phyloP scores from a whole-genome alignment of 75 land plant genomes.

The Chamaecyparis obtusa region DNA sequence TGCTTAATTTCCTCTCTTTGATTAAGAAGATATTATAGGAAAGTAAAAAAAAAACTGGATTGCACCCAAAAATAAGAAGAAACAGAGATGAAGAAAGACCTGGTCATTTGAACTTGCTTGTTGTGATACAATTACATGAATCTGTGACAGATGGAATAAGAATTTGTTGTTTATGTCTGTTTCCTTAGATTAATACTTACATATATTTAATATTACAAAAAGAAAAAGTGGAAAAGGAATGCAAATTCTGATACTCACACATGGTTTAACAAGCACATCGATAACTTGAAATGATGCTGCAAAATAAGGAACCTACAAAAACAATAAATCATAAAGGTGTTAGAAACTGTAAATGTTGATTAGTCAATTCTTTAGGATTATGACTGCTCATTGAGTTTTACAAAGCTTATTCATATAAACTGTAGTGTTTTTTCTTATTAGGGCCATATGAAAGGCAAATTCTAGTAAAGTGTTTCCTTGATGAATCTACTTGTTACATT shows the following conservation, averaged over 20 bases:
- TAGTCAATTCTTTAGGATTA: too few relatives aligned
- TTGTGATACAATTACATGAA: slow-evolving; percentile 64
- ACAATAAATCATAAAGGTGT: too few relatives aligned
- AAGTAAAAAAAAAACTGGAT: not conserved
- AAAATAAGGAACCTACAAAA: slow-evolving; percentile 67
- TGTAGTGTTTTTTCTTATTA: not conserved
- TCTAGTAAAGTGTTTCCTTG: not conserved
- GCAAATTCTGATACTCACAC: slow-evolving; percentile 42
- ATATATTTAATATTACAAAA: not conserved
- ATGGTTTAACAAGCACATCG: slow-evolving; percentile 58
- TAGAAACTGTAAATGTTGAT: too few relatives aligned
- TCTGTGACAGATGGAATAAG: slow-evolving; percentile 27
- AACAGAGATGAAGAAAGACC: slow-evolving; percentile 26
- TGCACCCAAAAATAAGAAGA: not conserved
- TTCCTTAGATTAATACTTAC: not conserved
- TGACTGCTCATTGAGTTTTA: not conserved
- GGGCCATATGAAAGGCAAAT: not conserved
- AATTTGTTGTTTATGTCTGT: not conserved
- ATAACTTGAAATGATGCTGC: slow-evolving; percentile 65
- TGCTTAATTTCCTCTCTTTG: not conserved
- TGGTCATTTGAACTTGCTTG: slow-evolving; percentile 47
- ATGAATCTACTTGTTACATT: not conserved
- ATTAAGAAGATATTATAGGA: not conserved
- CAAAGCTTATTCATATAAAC: not conserved
- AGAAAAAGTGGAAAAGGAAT: not conserved